These are phyloP conservation scores for Tulasnella sp. DNA, from an alignment of 768 basidiomycete species.

Conservation along the genomic window DNA sequence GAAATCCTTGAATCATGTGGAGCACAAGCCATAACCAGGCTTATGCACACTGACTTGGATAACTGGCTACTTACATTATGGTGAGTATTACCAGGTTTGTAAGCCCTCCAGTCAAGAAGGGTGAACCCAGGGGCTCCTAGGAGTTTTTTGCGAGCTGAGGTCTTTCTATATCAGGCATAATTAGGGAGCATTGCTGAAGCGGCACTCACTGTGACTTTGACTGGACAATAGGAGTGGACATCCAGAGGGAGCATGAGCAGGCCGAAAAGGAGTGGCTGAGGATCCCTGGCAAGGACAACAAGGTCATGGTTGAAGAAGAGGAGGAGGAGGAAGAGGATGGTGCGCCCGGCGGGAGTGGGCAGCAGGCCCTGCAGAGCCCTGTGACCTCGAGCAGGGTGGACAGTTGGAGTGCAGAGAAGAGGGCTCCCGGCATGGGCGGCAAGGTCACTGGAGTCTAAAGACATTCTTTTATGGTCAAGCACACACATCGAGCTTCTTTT, in stretches of 20 bases:
- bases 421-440: not conserved
- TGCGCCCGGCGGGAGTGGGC: not conserved
- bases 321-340: constrained; percentile 25
- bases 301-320: not conserved
- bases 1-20: no score
- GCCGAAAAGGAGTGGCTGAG: constrained; percentile 41
- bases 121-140: no score
- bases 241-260: constrained; percentile 63
- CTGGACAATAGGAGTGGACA: no score
- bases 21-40: no score
- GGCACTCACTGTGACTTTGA: no score
- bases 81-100: no score
- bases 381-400: not conserved
- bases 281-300: constrained; percentile 35
- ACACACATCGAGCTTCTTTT: not conserved
- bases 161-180: no score
- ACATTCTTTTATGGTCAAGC: not conserved
- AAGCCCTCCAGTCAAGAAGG: no score
- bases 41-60: no score
- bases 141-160: no score
- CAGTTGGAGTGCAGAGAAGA: not conserved
- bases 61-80: no score
- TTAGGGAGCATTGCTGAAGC: no score
- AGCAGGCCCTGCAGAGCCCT: not conserved
- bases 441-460: not conserved